A percentile compares a stretch with the other conserved stretches of the same genome.
Evolutionary conservation across 768 basidiomycete genomes (phyloP).

Genomic region (Hypholoma fasciculare): DNA sequence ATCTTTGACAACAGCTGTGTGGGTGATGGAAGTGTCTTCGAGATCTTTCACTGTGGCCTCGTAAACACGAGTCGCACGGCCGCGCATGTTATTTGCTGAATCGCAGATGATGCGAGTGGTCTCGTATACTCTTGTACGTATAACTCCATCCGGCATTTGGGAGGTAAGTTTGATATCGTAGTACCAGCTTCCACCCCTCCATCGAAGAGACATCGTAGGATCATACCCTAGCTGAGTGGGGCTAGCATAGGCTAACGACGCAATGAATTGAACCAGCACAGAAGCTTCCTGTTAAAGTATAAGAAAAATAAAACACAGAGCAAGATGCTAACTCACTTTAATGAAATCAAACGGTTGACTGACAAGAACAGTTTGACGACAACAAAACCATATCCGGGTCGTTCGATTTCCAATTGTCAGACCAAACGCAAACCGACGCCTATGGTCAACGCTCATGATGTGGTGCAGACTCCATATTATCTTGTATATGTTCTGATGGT

Average conservation of each 20-base stretch:
- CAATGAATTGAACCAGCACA: background rate
- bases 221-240: slow-evolving; percentile 1
- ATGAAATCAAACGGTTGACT: background rate
- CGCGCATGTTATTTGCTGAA: background rate
- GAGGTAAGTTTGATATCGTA: background rate
- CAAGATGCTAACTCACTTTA: background rate
- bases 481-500: background rate
- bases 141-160: background rate
- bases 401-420: background rate
- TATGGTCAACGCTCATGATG: background rate
- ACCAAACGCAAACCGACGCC: background rate
- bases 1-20: background rate
- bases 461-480: background rate
- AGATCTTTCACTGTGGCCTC: background rate
- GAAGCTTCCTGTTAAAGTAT: background rate
- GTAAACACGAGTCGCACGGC: background rate
- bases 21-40: background rate
- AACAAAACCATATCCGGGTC: background rate
- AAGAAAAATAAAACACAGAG: background rate
- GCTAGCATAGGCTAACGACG: background rate
- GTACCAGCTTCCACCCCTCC: background rate
- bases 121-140: background rate
- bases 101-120: background rate
- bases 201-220: background rate
- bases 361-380: background rate